Base-by-base conservation (phyloP, 1,139 yeast genomes). In the Zygosaccharomyces sapae region DNA sequence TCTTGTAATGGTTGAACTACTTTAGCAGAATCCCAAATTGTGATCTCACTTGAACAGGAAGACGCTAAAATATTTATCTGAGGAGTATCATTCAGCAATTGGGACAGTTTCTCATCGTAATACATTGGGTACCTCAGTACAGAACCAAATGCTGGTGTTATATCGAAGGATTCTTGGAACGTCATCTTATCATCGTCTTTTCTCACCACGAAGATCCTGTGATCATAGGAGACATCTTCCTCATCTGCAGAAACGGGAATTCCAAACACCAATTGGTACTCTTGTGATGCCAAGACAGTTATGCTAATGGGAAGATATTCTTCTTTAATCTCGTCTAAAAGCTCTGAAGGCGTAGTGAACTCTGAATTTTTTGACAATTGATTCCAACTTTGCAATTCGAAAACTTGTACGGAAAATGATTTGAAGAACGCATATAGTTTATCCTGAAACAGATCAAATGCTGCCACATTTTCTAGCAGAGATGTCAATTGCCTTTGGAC, bases 31-130 rank as follows among this genome's bases (percentile, higher is more conserved):
- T 62, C 56, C 16, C 74, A 50, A 0, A 82, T 57, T 0, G 80
- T 67, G 7, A 84, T 61, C 48, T 85, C 92, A 2, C 83, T 74
- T 0, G 92, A 79, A 30, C 79, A 72, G 0, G 89, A 78, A 1
- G 83, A 77, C 0, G 85, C 77, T 1, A 83, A 54, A 18, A 83
- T 64, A 29, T 70, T 56, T 1, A 78, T 45, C 10, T 57, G 50
- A 0, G 73, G 57, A 47, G 63, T 53, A 31, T 68, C 52, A 27
- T 62, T 46, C 8, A 74, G 63, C 79, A 90, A 79, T 31, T 71
- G 63, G 27, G 64, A 56, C 16, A 86, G 59, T 0, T 58, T 47
- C 2, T 69, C 64, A 1, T 71, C 55, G 55, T 83, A 84, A 58
- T 77, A 75, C 9, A 73, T 65, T 2, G 79, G 74, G 35, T 62